These are phyloP conservation scores for Anthracocystis walkeri DNA, from an alignment of 1,284 basidiomycete species.

Conservation along the genomic window DNA sequence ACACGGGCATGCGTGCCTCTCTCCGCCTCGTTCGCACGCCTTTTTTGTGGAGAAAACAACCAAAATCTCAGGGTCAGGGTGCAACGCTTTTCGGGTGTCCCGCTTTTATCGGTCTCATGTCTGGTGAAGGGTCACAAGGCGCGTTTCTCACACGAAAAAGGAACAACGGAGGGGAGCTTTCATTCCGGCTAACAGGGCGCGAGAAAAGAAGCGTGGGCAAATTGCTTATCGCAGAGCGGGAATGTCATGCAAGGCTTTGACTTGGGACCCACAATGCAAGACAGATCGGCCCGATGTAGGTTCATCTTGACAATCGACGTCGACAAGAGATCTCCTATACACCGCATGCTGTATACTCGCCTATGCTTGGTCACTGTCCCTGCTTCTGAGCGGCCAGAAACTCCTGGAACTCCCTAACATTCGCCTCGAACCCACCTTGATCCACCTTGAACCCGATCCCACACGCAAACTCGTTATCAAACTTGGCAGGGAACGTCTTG, in stretches of 20 bases:
- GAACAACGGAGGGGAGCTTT: not conserved
- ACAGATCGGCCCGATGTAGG: not conserved
- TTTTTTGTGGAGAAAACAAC: constrained; percentile 13
- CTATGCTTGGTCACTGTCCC: not conserved
- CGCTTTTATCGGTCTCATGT: constrained; percentile 35
- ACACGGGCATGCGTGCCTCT: not conserved
- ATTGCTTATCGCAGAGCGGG: too few species aligned
- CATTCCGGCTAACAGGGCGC: not conserved
- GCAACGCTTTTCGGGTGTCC: constrained; percentile 12
- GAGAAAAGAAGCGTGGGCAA: too few species aligned
- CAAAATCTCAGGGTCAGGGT: not conserved
- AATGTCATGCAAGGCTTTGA: too few species aligned
- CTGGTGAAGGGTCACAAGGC: constrained; percentile 6
- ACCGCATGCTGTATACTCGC: not conserved
- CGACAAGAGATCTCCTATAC: not conserved
- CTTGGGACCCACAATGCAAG: not conserved
- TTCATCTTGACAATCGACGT: not conserved
- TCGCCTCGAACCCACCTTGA: constrained; percentile 44
- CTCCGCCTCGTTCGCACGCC: not conserved
- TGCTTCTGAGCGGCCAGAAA: constrained; percentile 21
- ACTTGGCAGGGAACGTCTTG: constrained; percentile 36
- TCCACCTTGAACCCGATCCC: constrained; percentile 56
- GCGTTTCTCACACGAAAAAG: not conserved
- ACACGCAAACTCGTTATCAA: constrained; percentile 46
- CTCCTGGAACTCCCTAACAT: constrained; percentile 45